phyloP scores from a whole-genome alignment of 1,284 basidiomycete genomes.

The Puccinia triticina region DNA sequence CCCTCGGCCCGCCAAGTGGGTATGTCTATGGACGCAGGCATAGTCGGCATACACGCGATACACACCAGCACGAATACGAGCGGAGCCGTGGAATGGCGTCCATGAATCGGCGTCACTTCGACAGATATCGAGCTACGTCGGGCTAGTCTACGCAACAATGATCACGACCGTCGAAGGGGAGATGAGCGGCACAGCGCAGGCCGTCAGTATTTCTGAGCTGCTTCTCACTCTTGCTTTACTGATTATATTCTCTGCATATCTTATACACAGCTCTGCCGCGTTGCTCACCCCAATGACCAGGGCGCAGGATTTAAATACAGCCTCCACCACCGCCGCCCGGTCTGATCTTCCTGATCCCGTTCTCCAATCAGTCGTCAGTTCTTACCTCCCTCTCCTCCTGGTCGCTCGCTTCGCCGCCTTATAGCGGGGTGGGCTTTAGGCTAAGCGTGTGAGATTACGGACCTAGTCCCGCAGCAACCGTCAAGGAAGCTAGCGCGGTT shows the following conservation, averaged over 20 bases:
- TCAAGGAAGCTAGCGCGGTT: no score
- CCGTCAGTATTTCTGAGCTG: constrained; percentile 18
- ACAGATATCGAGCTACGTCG: constrained; percentile 46
- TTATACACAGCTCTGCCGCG: background rate
- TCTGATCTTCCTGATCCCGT: no score
- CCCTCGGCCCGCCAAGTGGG: background rate
- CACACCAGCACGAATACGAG: constrained; percentile 27
- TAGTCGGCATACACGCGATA: constrained; percentile 23
- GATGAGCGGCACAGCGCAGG: constrained; percentile 37
- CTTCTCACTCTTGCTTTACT: background rate
- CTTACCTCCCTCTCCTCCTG: no score
- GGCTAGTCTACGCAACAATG: constrained; percentile 26
- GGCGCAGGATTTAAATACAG: constrained; percentile 16
- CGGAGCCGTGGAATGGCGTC: constrained; percentile 24
- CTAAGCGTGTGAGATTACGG: no score
- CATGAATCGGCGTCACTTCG: constrained; percentile 45
- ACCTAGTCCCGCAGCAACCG: no score
- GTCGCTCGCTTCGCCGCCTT: no score
- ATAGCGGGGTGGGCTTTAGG: no score
- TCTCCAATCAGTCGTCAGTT: no score
- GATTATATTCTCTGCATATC: background rate
- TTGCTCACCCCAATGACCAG: constrained; percentile 26
- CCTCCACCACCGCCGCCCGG: constrained; percentile 27
- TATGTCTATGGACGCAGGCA: constrained; percentile 41
- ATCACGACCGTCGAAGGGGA: constrained; percentile 49